Evolutionary conservation across 2,329 filamentous ascomycete genomes (phyloP).

Genomic region (Pseudocercospora vitis): DNA sequence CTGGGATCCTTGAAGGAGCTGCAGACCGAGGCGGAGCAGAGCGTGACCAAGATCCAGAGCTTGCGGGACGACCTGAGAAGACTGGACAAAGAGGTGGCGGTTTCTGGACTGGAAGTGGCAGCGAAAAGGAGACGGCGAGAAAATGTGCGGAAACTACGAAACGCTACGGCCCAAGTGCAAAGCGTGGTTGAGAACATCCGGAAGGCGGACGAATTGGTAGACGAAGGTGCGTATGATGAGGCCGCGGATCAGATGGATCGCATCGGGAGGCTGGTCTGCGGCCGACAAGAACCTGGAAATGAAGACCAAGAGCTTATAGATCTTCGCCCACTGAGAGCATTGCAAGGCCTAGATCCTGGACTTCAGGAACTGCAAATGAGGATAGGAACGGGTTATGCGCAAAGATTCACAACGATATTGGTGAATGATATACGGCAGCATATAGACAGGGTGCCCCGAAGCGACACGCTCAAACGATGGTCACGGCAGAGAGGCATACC

Average conservation of each 20-base stretch:
- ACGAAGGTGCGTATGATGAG: slow-evolving; percentile 77
- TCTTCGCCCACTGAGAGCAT: slow-evolving; percentile 71
- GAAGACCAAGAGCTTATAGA: slow-evolving; percentile 55
- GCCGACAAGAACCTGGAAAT: slow-evolving; percentile 56
- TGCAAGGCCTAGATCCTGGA: slow-evolving; percentile 77
- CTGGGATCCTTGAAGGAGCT: slow-evolving; percentile 86
- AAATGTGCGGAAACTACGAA: slow-evolving; percentile 78
- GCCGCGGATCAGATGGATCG: slow-evolving; percentile 75
- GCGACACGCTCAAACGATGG: slow-evolving; percentile 82
- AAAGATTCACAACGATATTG: slow-evolving; percentile 73
- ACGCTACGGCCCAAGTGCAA: slow-evolving; percentile 79
- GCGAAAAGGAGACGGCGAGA: slow-evolving; percentile 78
- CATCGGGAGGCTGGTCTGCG: slow-evolving; percentile 77
- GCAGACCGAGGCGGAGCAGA: slow-evolving; percentile 88
- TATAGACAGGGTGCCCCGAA: slow-evolving; percentile 66
- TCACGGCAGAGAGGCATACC: slow-evolving; percentile 54
- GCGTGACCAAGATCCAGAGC: slow-evolving; percentile 79
- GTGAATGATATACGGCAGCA: slow-evolving; percentile 80
- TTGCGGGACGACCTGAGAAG: slow-evolving; percentile 75
- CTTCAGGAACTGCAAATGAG: slow-evolving; percentile 72
- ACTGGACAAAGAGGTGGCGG: slow-evolving; percentile 82
- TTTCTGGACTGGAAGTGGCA: slow-evolving; percentile 80
- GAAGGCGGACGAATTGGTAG: slow-evolving; percentile 76
- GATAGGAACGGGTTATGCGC: slow-evolving; percentile 84
- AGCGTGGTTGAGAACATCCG: slow-evolving; percentile 73